These are phyloP conservation scores for Stephania yunnanensis DNA, from an alignment of 164 flowering plant genomes.

Conservation along the genomic window DNA sequence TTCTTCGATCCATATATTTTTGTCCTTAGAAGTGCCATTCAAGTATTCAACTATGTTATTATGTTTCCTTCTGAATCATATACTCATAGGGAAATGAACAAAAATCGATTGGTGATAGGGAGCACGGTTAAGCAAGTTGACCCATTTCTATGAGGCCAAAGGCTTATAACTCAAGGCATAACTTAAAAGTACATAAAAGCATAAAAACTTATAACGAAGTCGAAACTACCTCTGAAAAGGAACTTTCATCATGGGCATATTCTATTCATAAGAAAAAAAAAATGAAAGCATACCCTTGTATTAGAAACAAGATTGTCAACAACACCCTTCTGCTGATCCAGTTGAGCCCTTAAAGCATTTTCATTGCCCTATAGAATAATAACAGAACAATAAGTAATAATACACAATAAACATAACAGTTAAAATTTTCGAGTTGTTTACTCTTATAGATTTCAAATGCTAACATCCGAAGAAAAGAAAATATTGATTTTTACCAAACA, in stretches of 20 bases:
- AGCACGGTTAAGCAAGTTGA: too few relatives aligned
- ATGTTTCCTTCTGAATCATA: neutral
- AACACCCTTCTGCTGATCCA: constrained; percentile 72
- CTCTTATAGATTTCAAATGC: neutral
- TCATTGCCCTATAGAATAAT: constrained; percentile 64
- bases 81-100: neutral
- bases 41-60: neutral
- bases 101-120: neutral
- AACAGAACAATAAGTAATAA: neutral
- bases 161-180: too few relatives aligned
- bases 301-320: constrained; percentile 80
- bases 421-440: neutral
- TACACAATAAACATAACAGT: neutral
- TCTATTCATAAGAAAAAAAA: neutral
- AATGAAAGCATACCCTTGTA: constrained; percentile 53
- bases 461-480: neutral
- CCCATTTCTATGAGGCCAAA: too few relatives aligned
- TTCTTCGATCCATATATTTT: neutral
- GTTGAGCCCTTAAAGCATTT: constrained; percentile 64
- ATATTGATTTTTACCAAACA: neutral
- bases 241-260: neutral
- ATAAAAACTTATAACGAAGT: neutral
- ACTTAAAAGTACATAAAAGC: too few relatives aligned
- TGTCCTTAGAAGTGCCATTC: neutral
- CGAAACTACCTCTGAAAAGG: neutral